These are phyloP conservation scores for Cavenderia fasciculata DNA, from an alignment of 78 protist species.

Conservation along the genomic window DNA sequence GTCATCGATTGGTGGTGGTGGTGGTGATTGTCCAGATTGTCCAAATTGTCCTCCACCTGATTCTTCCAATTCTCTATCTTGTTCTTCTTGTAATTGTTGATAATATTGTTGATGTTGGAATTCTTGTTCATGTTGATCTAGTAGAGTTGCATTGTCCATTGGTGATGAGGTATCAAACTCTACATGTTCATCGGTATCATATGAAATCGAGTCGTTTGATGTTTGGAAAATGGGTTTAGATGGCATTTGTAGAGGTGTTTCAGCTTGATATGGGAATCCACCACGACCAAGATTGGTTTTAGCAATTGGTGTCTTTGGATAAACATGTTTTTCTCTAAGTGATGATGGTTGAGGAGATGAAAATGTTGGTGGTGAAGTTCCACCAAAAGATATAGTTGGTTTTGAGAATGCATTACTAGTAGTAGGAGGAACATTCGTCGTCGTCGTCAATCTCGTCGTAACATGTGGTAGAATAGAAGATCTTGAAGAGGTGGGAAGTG, in stretches of 20 bases:
- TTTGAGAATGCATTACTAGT: neutral
- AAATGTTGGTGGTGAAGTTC: neutral
- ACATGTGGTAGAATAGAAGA: too few relatives aligned
- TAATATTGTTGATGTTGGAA: neutral
- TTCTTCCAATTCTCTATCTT: neutral
- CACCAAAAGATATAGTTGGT: neutral
- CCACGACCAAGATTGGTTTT: neutral
- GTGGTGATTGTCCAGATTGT: neutral
- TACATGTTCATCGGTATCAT: neutral
- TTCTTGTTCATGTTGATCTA: neutral
- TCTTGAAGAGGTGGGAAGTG: neutral
- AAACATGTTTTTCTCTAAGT: neutral
- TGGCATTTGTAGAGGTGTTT: slow-evolving; percentile 9
- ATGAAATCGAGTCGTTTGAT: neutral
- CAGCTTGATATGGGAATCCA: too few relatives aligned
- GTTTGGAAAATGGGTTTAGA: neutral
- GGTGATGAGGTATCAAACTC: neutral
- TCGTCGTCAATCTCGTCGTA: too few relatives aligned
- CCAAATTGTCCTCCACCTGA: neutral
- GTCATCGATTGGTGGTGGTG: neutral
- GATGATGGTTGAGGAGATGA: neutral
- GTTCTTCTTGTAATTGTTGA: neutral
- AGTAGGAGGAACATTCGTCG: too few relatives aligned
- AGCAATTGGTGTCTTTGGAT: slow-evolving; percentile 13
- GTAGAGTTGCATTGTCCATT: neutral